These are phyloP conservation scores for Pichia paraexigua DNA, from an alignment of 805 yeast species.

Conservation along the genomic window DNA sequence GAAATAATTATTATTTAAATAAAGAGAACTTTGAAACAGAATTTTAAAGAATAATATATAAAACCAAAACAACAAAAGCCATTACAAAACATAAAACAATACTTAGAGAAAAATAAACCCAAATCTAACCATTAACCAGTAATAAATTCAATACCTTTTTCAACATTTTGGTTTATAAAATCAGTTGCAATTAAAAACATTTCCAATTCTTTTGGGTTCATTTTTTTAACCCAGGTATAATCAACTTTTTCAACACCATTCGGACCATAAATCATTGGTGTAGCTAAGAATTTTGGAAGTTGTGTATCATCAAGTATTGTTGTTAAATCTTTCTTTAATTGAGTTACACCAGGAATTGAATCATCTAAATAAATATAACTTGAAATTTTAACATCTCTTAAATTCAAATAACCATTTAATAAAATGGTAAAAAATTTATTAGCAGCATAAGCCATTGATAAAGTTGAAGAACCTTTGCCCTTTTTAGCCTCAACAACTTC, in stretches of 20 bases:
- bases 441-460: slow-evolving; percentile 92
- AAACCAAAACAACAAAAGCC: not conserved
- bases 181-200: slow-evolving; percentile 45
- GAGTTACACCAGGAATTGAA: slow-evolving; percentile 43
- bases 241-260: slow-evolving; percentile 53
- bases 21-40: no score
- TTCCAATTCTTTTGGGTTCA: slow-evolving; percentile 46
- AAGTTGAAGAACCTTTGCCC: slow-evolving; percentile 90
- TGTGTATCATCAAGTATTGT: slow-evolving; percentile 13
- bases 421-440: slow-evolving; percentile 61
- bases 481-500: slow-evolving; percentile 91
- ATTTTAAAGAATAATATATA: no score
- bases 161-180: slow-evolving; percentile 47
- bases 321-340: slow-evolving; percentile 29
- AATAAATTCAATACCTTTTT: slow-evolving; percentile 47
- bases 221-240: slow-evolving; percentile 40
- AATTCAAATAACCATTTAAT: slow-evolving; percentile 14
- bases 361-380: slow-evolving; percentile 47
- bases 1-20: no score
- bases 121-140: not conserved
- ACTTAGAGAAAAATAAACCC: not conserved
- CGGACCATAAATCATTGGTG: slow-evolving; percentile 50
- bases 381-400: slow-evolving; percentile 59
- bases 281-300: slow-evolving; percentile 35
- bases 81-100: not conserved